A percentile compares a stretch with the other conserved stretches of the same genome.
Conservation (phyloP, 208 protist species). For the Leptomonas pyrrhocoris region DNA sequence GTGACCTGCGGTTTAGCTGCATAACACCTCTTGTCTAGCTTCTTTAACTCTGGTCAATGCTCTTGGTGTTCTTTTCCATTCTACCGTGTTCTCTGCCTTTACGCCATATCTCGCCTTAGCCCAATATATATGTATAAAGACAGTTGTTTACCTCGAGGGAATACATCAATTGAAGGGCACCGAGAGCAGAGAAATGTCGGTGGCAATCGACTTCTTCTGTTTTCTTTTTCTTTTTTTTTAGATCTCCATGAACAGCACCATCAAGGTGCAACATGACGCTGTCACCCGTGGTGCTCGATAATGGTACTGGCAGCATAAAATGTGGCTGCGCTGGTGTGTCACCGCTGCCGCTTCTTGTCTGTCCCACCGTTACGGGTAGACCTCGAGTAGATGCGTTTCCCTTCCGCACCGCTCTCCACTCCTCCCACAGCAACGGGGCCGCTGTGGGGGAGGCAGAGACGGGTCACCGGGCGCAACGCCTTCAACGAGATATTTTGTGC, state of each 20-base stretch:
- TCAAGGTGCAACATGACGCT: conserved; percentile 16
- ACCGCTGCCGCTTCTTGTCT: conserved; percentile 96
- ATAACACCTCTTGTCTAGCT: too few relatives aligned
- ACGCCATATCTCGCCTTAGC: too few relatives aligned
- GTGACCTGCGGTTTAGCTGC: too few relatives aligned
- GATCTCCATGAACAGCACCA: not conserved
- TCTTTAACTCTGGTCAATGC: too few relatives aligned
- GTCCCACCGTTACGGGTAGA: conserved; percentile 96
- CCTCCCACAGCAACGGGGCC: not conserved
- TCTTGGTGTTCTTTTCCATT: too few relatives aligned
- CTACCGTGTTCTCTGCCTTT: too few relatives aligned
- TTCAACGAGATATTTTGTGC: conserved; percentile 9
- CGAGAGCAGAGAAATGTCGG: too few relatives aligned
- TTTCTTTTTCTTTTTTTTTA: conserved; percentile 23
- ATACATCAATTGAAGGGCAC: too few relatives aligned
- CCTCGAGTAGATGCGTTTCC: conserved; percentile 82
- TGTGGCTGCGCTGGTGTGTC: conserved; percentile 94
- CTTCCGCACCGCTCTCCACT: not conserved
- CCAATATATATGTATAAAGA: too few relatives aligned
- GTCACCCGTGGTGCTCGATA: conserved; percentile 58
- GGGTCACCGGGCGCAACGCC: not conserved
- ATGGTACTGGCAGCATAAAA: conserved; percentile 94
- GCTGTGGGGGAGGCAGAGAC: not conserved
- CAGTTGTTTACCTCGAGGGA: too few relatives aligned
- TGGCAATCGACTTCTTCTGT: not conserved